Base-by-base conservation (phyloP, 1,284 basidiomycete species). In the Irpex sp. region DNA sequence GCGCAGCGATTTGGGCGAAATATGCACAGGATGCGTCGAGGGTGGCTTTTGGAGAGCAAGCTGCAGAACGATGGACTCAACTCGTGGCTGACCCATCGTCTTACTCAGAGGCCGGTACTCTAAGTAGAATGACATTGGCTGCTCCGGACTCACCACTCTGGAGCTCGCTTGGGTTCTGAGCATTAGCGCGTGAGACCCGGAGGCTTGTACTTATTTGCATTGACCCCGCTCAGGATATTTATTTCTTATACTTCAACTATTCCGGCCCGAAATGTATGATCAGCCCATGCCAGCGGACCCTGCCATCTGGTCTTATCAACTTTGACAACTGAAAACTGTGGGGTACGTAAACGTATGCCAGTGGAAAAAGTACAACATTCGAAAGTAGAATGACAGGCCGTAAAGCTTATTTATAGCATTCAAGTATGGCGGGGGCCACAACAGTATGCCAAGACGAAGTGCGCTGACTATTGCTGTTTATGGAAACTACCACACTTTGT, bases 1-100 rank as follows among this genome's bases (percentile, higher is more conserved):
- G 58, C 39, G 67, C 67, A 19, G 61, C 43, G 33, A 51, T 50
- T 6, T 68, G 67, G 65, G 63, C 65, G 9, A 8, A 17, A 4
- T 59, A 58, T 36, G 67, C 61, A 7, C 46, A 57, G 13, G 58
- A 63, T 8, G 58, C 65, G 2, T 57, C 59, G 19, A 36, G 57
- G 13, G 57, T 51, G 13, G 54, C 61, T 5, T 66, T 59, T 37
- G 65, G 65, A 9, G 53, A 53, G 8, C 33, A 58, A 21, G 51
- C 56, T 13, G 62, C 60, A 1, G 37, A n/a, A 5, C 31, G 46
- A 39, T 63, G 60, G 60, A 58, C 61, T 26, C 5, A n/a, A 13
- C 37, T 60, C 9, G 19, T 58, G 15, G 26, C 15, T 6, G 50
- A 66, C 39, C 65, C 65, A 7, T 36, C 21, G 7, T 6, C 36